phyloP scores from a whole-genome alignment of 2,329 filamentous ascomycete species.

The Tolypocladium sp. region DNA sequence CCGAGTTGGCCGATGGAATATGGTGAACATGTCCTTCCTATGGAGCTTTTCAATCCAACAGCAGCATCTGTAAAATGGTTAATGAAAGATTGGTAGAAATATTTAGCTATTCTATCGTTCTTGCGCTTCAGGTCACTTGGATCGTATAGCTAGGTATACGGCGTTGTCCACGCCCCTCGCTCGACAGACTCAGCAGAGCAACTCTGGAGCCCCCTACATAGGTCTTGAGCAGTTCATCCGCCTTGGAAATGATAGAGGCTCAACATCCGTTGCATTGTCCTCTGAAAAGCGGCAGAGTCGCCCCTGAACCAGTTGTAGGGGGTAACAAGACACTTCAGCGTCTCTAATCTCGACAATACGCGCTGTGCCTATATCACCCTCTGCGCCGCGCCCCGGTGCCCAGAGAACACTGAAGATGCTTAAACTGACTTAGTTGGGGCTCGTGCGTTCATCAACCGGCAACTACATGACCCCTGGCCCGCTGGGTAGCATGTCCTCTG shows the following conservation, averaged over 20 bases:
- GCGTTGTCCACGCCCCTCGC: not conserved
- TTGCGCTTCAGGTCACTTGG: not conserved
- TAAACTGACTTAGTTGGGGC: not conserved
- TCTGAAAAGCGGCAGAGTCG: no score
- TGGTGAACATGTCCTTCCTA: no score
- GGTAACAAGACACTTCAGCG: not conserved
- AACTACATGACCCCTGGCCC: not conserved
- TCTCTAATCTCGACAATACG: no score
- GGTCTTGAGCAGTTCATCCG: not conserved
- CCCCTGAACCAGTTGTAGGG: no score
- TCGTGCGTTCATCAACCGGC: not conserved
- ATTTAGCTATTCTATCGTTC: not conserved
- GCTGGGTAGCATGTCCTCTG: not conserved
- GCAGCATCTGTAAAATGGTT: no score
- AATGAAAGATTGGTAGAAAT: no score
- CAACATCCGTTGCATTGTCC: no score
- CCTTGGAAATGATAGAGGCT: no score
- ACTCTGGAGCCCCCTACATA: not conserved
- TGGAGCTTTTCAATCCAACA: no score
- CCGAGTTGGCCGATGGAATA: no score
- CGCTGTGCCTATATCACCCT: not conserved
- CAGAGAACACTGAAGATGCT: not conserved
- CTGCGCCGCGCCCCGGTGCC: not conserved
- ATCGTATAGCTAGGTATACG: no score
- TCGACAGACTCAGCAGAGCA: not conserved